These are phyloP conservation scores for Parsonsia alboflavescens DNA, from an alignment of 257 asterid species.

Conservation along the genomic window DNA sequence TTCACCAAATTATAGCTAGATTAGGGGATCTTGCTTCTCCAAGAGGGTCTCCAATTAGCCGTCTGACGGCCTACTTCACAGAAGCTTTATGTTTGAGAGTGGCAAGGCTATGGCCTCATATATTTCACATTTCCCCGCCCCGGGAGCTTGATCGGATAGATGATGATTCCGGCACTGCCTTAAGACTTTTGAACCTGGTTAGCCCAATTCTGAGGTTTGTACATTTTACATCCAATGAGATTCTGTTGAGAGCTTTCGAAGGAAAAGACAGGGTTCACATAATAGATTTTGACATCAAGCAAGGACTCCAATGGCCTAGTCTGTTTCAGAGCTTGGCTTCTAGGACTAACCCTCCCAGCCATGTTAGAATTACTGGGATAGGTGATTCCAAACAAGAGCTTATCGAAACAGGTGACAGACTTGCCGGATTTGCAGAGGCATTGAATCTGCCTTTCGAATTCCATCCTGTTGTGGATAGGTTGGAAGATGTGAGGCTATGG, in stretches of 20 bases:
- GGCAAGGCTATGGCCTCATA: conserved; percentile 69
- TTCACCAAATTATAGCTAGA: conserved; percentile 61
- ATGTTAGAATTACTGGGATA: conserved; percentile 78
- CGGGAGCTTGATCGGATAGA: conserved; percentile 61
- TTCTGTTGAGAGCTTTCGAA: conserved; percentile 65
- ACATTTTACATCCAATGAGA: conserved; percentile 89
- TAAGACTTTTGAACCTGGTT: conserved; percentile 66
- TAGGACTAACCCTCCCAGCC: conserved; percentile 64
- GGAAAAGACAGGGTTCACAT: conserved; percentile 82
- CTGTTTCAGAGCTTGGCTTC: conserved; percentile 83
- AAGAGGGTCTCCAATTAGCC: conserved; percentile 62
- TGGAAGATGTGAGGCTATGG: conserved; percentile 96
- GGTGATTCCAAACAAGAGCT: conserved; percentile 92
- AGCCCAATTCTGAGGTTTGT: conserved; percentile 78
- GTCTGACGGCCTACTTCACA: conserved; percentile 75
- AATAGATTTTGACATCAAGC: conserved; percentile 85
- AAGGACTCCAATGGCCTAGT: conserved; percentile 95
- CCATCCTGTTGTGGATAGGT: conserved; percentile 85
- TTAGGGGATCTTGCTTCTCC: conserved; percentile 96
- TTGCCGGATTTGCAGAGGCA: conserved; percentile 70
- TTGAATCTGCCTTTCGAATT: conserved; percentile 66
- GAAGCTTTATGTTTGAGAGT: conserved; percentile 79
- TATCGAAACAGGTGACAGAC: conserved; percentile 69
- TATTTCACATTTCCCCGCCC: conserved; percentile 60
- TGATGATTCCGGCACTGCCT: conserved; percentile 45